phyloP scores from a whole-genome alignment of 257 asterid species.

The Ilex aquifolium region DNA sequence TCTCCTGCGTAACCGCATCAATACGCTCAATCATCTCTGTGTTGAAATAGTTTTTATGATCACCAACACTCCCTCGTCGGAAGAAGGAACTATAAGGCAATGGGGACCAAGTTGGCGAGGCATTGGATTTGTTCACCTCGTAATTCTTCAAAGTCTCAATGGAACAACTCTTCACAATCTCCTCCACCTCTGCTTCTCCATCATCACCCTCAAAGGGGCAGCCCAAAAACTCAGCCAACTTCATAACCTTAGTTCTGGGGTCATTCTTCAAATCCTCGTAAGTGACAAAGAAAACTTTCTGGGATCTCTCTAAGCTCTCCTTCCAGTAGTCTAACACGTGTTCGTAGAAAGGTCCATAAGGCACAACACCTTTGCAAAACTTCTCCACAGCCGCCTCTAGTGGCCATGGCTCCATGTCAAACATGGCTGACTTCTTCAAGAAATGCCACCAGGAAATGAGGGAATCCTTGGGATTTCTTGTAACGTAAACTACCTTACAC shows the following conservation, averaged over 20 bases:
- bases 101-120: slow-evolving; percentile 17
- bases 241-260: slow-evolving; percentile 5
- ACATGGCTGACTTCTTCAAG: slow-evolving; percentile 6
- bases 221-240: slow-evolving; percentile 10
- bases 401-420: slow-evolving; percentile 6
- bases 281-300: slow-evolving; percentile 4
- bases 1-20: slow-evolving; percentile 31
- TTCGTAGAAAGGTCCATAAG: slow-evolving; percentile 12
- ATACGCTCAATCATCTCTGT: slow-evolving; percentile 32
- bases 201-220: slow-evolving; percentile 5
- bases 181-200: slow-evolving; percentile 5
- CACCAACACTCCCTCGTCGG: slow-evolving; percentile 49
- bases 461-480: slow-evolving; percentile 10
- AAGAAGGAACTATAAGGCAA: slow-evolving; percentile 42
- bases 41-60: slow-evolving; percentile 25
- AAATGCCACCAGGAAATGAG: slow-evolving; percentile 17
- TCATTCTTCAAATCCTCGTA: slow-evolving; percentile 9
- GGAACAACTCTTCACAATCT: background rate
- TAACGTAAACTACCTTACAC: slow-evolving; percentile 1
- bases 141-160: no score
- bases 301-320: slow-evolving; percentile 9
- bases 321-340: slow-evolving; percentile 10
- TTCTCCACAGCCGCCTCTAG: slow-evolving; percentile 11
- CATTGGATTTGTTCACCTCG: no score
- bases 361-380: slow-evolving; percentile 11